These are phyloP conservation scores for Cladobotryum mycophilum DNA, from an alignment of 2,329 filamentous ascomycete species.

Conservation along the genomic window DNA sequence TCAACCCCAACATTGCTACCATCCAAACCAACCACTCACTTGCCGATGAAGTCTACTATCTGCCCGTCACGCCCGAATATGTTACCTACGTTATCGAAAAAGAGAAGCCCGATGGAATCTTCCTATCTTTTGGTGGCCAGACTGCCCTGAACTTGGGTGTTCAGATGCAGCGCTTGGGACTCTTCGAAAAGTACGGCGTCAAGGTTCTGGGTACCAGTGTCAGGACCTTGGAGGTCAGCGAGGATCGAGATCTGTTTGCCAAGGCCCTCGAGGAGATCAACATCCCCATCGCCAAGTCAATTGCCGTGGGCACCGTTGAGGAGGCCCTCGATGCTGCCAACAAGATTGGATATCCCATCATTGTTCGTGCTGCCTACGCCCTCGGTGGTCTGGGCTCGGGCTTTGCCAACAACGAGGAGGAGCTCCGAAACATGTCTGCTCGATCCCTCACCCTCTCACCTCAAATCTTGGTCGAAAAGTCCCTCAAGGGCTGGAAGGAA, in stretches of 20 bases:
- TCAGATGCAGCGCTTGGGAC: slow-evolving; percentile 91
- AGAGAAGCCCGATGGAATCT: slow-evolving; percentile 92
- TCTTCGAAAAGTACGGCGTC: slow-evolving; percentile 92
- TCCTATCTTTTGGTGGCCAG: slow-evolving; percentile 95
- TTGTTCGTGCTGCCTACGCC: slow-evolving; percentile 93
- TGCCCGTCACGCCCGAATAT: slow-evolving; percentile 96
- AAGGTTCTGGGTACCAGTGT: slow-evolving; percentile 94
- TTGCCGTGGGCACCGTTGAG: slow-evolving; percentile 85
- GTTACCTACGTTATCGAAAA: slow-evolving; percentile 96
- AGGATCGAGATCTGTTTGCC: slow-evolving; percentile 93
- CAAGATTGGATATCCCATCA: slow-evolving; percentile 90
- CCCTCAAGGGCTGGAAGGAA: slow-evolving; percentile 98
- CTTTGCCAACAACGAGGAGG: slow-evolving; percentile 89
- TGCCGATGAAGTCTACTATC: slow-evolving; percentile 96
- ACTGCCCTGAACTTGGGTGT: slow-evolving; percentile 96
- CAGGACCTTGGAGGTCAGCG: slow-evolving; percentile 86
- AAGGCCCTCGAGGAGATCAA: slow-evolving; percentile 95
- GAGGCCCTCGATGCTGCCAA: slow-evolving; percentile 85
- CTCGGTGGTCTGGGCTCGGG: slow-evolving; percentile 93
- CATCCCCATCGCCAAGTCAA: slow-evolving; percentile 94
- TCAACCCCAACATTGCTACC: slow-evolving; percentile 97
- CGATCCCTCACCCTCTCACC: slow-evolving; percentile 88
- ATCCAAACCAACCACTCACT: slow-evolving; percentile 97
- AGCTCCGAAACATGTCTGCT: slow-evolving; percentile 88
- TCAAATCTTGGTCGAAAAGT: slow-evolving; percentile 97